Percentiles rank a stretch among this genome's conserved stretches.
These are phyloP conservation scores for Polygonum maritimum DNA, from an alignment of 148 eudicot genomes.

Conservation along the genomic window DNA sequence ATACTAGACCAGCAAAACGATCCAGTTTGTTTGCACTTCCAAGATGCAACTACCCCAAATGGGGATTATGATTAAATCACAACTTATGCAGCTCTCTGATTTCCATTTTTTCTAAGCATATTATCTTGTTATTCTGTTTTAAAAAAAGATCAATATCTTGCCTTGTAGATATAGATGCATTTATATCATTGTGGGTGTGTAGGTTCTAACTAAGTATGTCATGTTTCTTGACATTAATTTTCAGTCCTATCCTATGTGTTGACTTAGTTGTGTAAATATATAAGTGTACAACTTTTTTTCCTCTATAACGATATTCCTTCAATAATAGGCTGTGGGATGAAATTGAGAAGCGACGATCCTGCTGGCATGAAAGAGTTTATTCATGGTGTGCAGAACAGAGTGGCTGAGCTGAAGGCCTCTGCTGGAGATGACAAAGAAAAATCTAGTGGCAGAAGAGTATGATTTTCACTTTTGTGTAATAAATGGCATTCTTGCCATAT, in stretches of 20 bases:
- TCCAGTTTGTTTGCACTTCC: background rate
- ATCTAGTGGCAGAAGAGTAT: constrained; percentile 59
- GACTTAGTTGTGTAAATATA: background rate
- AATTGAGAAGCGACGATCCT: constrained; percentile 82
- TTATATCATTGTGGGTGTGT: background rate
- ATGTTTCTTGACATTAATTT: background rate
- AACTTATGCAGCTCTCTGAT: background rate
- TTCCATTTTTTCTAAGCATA: background rate
- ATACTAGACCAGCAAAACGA: background rate
- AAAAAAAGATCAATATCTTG: background rate
- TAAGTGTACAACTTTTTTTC: background rate
- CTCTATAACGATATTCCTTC: background rate
- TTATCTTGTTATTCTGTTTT: background rate
- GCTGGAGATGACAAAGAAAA: constrained; percentile 34
- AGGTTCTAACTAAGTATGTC: background rate
- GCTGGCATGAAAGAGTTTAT: constrained; percentile 82
- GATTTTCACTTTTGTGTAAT: constrained; percentile 14
- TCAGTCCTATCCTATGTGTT: background rate
- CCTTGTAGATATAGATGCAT: background rate
- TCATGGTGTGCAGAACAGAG: constrained; percentile 55
- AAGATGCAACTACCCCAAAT: background rate
- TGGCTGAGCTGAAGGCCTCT: constrained; percentile 61
- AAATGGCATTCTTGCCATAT: background rate
- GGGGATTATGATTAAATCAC: background rate
- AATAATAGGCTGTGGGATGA: constrained; percentile 82